Conservation (phyloP, 2,329 filamentous ascomycete species). For the Exophiala spinifera region DNA sequence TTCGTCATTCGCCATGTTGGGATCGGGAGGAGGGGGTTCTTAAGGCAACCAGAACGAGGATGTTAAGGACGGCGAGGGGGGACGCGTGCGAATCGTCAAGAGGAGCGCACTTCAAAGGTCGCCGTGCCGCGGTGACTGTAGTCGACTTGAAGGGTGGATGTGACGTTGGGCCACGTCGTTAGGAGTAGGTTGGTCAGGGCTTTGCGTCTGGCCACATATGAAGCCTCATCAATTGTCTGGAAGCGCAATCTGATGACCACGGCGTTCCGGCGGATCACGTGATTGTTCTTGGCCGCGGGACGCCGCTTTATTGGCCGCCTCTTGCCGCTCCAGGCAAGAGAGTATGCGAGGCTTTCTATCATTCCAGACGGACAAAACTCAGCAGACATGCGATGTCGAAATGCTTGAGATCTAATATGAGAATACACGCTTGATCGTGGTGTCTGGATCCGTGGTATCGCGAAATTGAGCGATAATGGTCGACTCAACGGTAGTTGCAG, state of each 20-base stretch:
- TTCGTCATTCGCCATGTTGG: conserved; percentile 72
- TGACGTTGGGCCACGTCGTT: background rate
- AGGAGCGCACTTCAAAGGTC: too few species aligned
- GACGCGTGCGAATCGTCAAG: background rate
- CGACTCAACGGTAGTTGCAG: too few species aligned
- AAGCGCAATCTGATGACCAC: background rate
- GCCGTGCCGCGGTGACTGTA: too few species aligned
- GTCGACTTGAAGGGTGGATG: too few species aligned
- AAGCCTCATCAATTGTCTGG: background rate
- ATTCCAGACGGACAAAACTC: too few species aligned
- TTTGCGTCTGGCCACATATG: background rate
- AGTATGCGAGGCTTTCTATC: too few species aligned
- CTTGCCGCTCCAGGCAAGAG: too few species aligned
- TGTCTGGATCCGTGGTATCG: too few species aligned
- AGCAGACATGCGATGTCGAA: too few species aligned
- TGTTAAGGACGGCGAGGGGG: conserved; percentile 1
- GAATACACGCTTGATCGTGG: too few species aligned
- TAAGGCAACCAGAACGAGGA: background rate
- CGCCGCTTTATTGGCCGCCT: background rate
- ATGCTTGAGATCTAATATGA: too few species aligned
- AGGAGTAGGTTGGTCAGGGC: background rate
- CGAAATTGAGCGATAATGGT: too few species aligned
- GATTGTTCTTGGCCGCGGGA: background rate
- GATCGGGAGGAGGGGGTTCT: background rate
- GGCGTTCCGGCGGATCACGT: background rate